Evolutionary conservation across 169 alveolate genomes (phyloP).

Genomic region (Plasmodium gallinaceum): DNA sequence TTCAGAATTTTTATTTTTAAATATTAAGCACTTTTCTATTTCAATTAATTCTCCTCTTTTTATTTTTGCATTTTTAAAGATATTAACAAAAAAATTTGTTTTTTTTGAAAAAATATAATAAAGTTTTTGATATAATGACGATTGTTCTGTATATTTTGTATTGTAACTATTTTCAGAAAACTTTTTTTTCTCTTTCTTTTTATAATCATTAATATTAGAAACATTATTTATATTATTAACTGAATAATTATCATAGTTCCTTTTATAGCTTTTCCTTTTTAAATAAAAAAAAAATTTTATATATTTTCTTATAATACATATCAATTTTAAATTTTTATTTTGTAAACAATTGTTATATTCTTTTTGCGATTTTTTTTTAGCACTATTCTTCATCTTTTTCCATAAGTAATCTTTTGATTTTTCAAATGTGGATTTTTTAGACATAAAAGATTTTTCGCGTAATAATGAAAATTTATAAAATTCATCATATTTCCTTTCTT

Average conservation of each 20-base stretch:
- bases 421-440: constrained; percentile 21
- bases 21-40: constrained; percentile 7
- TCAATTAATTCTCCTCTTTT: background rate
- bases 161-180: background rate
- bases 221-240: background rate
- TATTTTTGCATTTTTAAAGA: background rate
- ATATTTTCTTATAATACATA: constrained; percentile 44
- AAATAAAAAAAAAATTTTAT: constrained; percentile 41
- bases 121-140: background rate
- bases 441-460: constrained; percentile 1
- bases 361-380: constrained; percentile 29
- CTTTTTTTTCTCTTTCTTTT: background rate
- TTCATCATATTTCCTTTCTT: constrained; percentile 27
- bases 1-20: constrained; percentile 32
- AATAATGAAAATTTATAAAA: background rate
- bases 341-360: constrained; percentile 29
- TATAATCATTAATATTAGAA: background rate
- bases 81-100: constrained; percentile 2
- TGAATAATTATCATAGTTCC: constrained; percentile 3
- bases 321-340: constrained; percentile 13
- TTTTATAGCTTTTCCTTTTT: constrained; percentile 19
- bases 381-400: constrained; percentile 35
- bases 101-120: background rate
- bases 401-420: constrained; percentile 35
- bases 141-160: background rate